phyloP scores from a whole-genome alignment of 2,329 filamentous ascomycete genomes.

The Penicillium sp. region DNA sequence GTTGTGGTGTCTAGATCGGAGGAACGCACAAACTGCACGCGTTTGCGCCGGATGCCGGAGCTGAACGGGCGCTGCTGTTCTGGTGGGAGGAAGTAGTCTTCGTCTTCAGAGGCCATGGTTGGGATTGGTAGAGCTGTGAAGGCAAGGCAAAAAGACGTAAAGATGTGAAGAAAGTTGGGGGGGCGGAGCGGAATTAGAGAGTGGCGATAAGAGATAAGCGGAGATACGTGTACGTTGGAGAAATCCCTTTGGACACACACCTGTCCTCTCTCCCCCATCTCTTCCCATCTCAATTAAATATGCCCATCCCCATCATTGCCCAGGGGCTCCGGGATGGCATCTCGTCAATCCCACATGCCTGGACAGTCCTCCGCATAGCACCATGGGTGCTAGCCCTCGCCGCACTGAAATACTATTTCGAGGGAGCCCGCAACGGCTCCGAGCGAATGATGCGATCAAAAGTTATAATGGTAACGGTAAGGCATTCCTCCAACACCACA shows the following conservation, averaged over 20 bases:
- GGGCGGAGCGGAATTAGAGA: neutral
- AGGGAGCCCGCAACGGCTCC: conserved; percentile 62
- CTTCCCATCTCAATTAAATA: conserved; percentile 27
- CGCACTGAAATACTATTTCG: conserved; percentile 64
- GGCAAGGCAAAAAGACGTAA: neutral
- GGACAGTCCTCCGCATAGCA: conserved; percentile 45
- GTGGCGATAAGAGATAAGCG: conserved; percentile 18
- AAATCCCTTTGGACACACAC: conserved; percentile 1
- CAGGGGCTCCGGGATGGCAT: conserved; percentile 49
- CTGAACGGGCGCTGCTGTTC: conserved; percentile 54
- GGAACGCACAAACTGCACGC: conserved; percentile 52
- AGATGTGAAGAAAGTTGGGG: neutral
- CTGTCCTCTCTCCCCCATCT: conserved; percentile 7
- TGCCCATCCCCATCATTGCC: conserved; percentile 55
- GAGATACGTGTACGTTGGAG: conserved; percentile 4
- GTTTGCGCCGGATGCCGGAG: conserved; percentile 54
- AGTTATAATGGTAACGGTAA: conserved; percentile 80
- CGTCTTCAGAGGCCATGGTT: conserved; percentile 39
- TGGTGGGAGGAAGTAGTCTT: conserved; percentile 51
- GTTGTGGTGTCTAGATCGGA: conserved; percentile 31
- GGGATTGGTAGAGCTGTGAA: neutral
- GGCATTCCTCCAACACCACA: conserved; percentile 6
- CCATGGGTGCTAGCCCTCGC: conserved; percentile 47
- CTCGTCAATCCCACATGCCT: conserved; percentile 46
- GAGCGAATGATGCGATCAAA: conserved; percentile 87